A percentile compares a stretch with the other conserved stretches of the same genome.
These are phyloP conservation scores for Didymella lethalis DNA, from an alignment of 2,329 filamentous ascomycete species.

Conservation along the genomic window DNA sequence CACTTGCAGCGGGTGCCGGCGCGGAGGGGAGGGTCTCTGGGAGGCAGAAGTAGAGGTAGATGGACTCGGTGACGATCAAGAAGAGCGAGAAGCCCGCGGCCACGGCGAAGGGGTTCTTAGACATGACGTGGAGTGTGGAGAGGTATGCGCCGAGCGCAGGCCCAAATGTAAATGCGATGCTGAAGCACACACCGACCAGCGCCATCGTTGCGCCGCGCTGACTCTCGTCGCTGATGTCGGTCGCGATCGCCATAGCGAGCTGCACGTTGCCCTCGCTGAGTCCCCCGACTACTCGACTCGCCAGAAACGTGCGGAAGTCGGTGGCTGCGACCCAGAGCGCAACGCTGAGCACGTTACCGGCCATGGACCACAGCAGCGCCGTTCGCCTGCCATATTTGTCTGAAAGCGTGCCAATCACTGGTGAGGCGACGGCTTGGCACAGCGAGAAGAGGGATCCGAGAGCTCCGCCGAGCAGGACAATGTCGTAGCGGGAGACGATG, in stretches of 20 bases:
- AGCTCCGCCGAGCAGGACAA: conserved; percentile 91
- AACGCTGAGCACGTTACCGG: conserved; percentile 90
- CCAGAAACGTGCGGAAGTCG: conserved; percentile 94
- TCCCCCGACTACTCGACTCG: conserved; percentile 90
- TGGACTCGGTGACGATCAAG: conserved; percentile 84
- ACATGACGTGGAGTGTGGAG: conserved; percentile 77
- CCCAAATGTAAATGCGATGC: conserved; percentile 95
- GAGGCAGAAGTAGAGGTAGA: conserved; percentile 83
- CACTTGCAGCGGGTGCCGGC: conserved; percentile 31
- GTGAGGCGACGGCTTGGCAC: conserved; percentile 90
- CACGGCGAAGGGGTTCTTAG: conserved; percentile 90
- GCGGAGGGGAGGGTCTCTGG: conserved; percentile 81
- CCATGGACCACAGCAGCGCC: conserved; percentile 89
- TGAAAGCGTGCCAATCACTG: conserved; percentile 86
- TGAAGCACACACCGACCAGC: conserved; percentile 94
- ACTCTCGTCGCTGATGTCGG: conserved; percentile 88
- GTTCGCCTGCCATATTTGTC: conserved; percentile 87
- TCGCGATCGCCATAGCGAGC: conserved; percentile 93
- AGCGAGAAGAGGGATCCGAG: conserved; percentile 93
- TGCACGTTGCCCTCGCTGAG: conserved; percentile 97
- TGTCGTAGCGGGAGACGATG: conserved; percentile 96
- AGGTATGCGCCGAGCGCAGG: conserved; percentile 90
- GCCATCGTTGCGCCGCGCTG: conserved; percentile 93
- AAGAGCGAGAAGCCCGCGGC: conserved; percentile 87
- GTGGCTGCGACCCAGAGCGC: conserved; percentile 92